Evolutionary conservation across 1,284 basidiomycete species (phyloP).

Genomic region (Clitocybe nebularis): DNA sequence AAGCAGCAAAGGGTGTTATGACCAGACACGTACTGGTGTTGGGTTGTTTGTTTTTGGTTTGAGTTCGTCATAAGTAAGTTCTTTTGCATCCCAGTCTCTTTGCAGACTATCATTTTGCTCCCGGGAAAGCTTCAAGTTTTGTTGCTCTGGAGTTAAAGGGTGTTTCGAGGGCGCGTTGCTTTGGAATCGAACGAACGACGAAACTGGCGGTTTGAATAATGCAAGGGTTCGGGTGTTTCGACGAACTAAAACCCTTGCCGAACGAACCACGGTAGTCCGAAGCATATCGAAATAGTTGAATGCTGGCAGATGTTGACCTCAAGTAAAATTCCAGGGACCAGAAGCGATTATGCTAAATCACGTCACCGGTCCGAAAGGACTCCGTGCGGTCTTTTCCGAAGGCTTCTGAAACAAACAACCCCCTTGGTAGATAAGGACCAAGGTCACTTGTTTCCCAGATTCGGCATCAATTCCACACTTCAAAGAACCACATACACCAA

Average conservation of each 20-base stretch:
- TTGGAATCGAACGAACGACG: slow-evolving; percentile 29
- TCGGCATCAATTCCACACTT: too few relatives aligned
- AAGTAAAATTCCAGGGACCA: too few relatives aligned
- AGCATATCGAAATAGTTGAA: slow-evolving; percentile 26
- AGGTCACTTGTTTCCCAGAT: too few relatives aligned
- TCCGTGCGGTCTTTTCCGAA: too few relatives aligned
- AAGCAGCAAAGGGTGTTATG: slow-evolving; percentile 5
- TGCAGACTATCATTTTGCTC: slow-evolving; percentile 47
- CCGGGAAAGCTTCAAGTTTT: slow-evolving; percentile 35
- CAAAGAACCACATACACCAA: too few relatives aligned
- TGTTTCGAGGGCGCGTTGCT: slow-evolving; percentile 16
- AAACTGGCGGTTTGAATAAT: slow-evolving; percentile 2
- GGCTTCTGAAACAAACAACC: too few relatives aligned
- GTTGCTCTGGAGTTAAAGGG: slow-evolving; percentile 25
- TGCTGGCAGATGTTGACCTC: too few relatives aligned
- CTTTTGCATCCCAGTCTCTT: slow-evolving; percentile 67
- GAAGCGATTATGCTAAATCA: too few relatives aligned
- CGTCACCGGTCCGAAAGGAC: too few relatives aligned
- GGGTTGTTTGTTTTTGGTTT: slow-evolving; percentile 83
- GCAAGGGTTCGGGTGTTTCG: slow-evolving; percentile 5
- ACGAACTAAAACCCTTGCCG: slow-evolving; percentile 15
- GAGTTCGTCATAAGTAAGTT: slow-evolving; percentile 79
- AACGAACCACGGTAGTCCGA: slow-evolving; percentile 24
- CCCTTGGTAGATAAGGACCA: too few relatives aligned
- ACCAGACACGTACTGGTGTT: slow-evolving; percentile 55